Evolutionary conservation across 2,329 filamentous ascomycete species (phyloP), one percentile per base, ranked within the genome.

Genomic region (Colletotrichum echinochloae): DNA sequence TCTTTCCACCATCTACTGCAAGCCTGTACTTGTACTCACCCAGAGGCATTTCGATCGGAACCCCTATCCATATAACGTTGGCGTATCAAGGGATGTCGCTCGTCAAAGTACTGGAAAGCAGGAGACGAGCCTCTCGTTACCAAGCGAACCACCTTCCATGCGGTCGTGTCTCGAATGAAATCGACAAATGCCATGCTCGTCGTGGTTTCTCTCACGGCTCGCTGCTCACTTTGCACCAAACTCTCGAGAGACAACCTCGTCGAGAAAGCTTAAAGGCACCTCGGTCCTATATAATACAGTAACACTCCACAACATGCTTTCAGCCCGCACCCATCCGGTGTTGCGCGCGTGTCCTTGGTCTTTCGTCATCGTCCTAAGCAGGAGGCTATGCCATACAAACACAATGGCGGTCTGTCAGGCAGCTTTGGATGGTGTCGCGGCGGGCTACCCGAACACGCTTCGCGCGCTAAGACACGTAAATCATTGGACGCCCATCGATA

Each of bases 21-120:
- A 7, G 35, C 12, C 23, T 9, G 20, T 18, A 20, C 2, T n/a
- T 20, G 12, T 28, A 39, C 46, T 28, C 0, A 46, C 26, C 28
- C 44, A 12, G 52, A 48, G 41, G n/a, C 18, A 4, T 18, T 23
- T 30, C 46, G 46, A 28, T 12, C 48, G 28, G 54, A 46, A 3
- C 20, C 23, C 2, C 12, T 49, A 2, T 60, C 65, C 2, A 54
- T 60, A 14, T 71, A 71, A 20, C 54, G 60, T n/a, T 68, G 64
- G 48, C 59, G 59, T 5, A 71, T 28, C 28, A 63, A 23, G 1
- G 68, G 68, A 23, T 68, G 52, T 28, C 68, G 57, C 30, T 71
- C 68, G 26, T 71, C 68, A 26, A 57, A 71, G 26, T 59, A 68
- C 30, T 71, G 68, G 33, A 71, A 71, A 20, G 60, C 57, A 11